Evolutionary conservation across 2,329 filamentous ascomycete genomes (phyloP).

Genomic region (Aspergillus cejpii): DNA sequence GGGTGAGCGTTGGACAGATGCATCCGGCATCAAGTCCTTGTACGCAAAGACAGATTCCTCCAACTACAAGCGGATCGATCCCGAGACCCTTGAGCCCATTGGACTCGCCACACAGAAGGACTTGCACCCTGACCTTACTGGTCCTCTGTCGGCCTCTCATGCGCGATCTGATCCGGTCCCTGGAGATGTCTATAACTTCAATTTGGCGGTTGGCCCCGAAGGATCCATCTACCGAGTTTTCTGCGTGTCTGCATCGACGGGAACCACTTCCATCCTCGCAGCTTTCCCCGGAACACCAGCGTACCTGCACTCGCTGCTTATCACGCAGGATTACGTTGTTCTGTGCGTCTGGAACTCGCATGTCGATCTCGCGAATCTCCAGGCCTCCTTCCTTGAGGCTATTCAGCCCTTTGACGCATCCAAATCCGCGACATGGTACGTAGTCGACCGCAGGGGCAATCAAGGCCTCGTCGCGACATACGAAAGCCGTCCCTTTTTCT

Average conservation of each 20-base stretch:
- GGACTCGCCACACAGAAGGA: constrained; percentile 53
- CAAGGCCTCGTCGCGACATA: constrained; percentile 64
- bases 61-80: constrained; percentile 57
- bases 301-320: constrained; percentile 77
- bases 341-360: constrained; percentile 66
- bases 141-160: constrained; percentile 63
- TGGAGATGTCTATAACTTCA: constrained; percentile 75
- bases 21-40: constrained; percentile 43
- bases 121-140: constrained; percentile 63
- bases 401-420: constrained; percentile 57
- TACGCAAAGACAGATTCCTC: constrained; percentile 56
- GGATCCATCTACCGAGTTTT: constrained; percentile 63
- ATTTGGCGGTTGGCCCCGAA: constrained; percentile 56
- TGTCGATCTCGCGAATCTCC: constrained; percentile 43
- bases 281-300: constrained; percentile 54
- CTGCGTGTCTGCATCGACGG: constrained; percentile 54
- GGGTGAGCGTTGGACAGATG: constrained; percentile 24
- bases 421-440: constrained; percentile 60
- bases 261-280: constrained; percentile 64
- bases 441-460: constrained; percentile 60
- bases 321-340: constrained; percentile 64
- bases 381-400: constrained; percentile 51
- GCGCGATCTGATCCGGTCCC: constrained; percentile 63
- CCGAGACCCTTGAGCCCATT: constrained; percentile 65
- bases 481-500: constrained; percentile 62